Evolutionary conservation across 345 rosid genomes (phyloP).

Genomic region (Garcia nutans): DNA sequence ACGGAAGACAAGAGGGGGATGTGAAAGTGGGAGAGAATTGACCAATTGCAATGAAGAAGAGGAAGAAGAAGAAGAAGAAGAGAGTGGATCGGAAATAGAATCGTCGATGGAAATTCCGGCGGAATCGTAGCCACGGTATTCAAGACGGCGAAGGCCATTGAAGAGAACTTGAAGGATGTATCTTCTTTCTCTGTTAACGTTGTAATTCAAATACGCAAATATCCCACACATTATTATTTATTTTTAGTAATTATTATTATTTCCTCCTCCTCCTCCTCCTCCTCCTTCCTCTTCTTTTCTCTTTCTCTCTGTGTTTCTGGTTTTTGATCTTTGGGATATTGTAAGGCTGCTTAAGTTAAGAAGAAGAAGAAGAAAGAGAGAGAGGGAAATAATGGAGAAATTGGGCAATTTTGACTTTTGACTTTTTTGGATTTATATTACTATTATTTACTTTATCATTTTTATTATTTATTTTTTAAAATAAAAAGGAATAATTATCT

Average conservation of each 20-base stretch:
- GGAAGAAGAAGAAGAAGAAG: conserved; percentile 6
- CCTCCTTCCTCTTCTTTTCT: neutral
- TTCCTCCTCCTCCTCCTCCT: neutral
- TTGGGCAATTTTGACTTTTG: conserved; percentile 19
- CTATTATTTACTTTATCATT: too few species aligned
- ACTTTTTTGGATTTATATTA: too few species aligned
- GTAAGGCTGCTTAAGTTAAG: neutral
- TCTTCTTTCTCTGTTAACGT: conserved; percentile 63
- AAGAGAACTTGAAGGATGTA: conserved; percentile 84
- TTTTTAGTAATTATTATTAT: too few species aligned
- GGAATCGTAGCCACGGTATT: conserved; percentile 95
- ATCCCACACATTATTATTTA: conserved; percentile 75
- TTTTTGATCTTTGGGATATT: neutral
- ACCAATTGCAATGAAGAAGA: conserved; percentile 5
- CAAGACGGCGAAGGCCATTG: conserved; percentile 95
- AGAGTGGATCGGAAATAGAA: conserved; percentile 25
- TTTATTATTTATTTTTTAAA: neutral
- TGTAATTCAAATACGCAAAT: conserved; percentile 85
- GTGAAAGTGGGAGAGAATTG: conserved; percentile 12
- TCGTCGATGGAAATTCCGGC: conserved; percentile 86
- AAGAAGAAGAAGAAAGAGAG: neutral
- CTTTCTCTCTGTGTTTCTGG: too few species aligned
- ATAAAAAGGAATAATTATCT: neutral
- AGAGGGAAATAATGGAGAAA: conserved; percentile 7
- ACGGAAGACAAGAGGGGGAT: conserved; percentile 69